phyloP scores from a whole-genome alignment of 2,329 filamentous ascomycete genomes.

The Hypomyces rosellus region DNA sequence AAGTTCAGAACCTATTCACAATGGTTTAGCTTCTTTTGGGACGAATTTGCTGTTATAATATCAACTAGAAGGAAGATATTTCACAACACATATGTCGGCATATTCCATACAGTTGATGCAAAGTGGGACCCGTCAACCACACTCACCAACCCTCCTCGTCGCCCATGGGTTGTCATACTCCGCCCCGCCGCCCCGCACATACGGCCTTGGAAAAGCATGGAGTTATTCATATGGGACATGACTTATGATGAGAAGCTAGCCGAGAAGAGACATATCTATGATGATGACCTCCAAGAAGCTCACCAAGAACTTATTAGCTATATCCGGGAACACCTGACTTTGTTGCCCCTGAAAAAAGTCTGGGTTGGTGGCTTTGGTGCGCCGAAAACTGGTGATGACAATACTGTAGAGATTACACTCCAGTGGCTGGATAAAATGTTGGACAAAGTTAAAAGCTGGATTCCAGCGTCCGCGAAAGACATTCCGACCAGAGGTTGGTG shows the following conservation, averaged over 20 bases:
- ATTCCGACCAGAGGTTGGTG: conserved; percentile 34
- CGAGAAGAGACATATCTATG: conserved; percentile 13
- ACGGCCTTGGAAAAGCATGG: conserved; percentile 27
- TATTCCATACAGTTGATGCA: conserved; percentile 45
- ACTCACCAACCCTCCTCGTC: conserved; percentile 22
- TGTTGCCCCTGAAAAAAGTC: conserved; percentile 33
- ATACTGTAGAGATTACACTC: conserved; percentile 39
- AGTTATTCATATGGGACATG: conserved; percentile 52
- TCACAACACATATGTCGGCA: conserved; percentile 25
- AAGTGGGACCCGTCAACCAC: conserved; percentile 25
- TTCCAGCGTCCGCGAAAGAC: conserved; percentile 28
- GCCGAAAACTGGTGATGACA: conserved; percentile 14
- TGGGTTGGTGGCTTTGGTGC: conserved; percentile 39
- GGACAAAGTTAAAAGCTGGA: conserved; percentile 22
- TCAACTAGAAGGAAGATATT: background rate
- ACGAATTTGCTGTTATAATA: background rate
- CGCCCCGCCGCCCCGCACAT: conserved; percentile 36
- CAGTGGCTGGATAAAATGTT: conserved; percentile 29
- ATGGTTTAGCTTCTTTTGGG: conserved; percentile 20
- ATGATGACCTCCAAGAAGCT: conserved; percentile 35
- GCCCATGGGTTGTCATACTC: conserved; percentile 47
- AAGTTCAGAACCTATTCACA: conserved; percentile 16
- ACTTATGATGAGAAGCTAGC: conserved; percentile 22
- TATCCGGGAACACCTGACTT: conserved; percentile 24
- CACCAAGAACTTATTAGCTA: conserved; percentile 39